Evolutionary conservation across 2,329 filamentous ascomycete species (phyloP).

Genomic region (Ophioceras dolichostomum): DNA sequence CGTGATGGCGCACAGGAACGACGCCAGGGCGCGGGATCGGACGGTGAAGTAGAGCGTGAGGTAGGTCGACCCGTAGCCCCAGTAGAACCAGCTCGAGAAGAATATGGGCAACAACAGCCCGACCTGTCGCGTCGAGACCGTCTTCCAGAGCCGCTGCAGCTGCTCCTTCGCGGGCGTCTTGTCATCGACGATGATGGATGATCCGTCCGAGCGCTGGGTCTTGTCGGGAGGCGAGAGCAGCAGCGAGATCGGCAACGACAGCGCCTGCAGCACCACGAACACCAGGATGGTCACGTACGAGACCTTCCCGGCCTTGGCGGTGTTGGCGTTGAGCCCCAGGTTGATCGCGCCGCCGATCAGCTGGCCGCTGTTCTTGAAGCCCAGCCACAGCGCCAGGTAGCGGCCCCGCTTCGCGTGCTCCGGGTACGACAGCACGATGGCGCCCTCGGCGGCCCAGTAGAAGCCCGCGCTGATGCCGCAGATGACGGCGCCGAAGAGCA

Average conservation of each 20-base stretch:
- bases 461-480: conserved; percentile 53
- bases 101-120: conserved; percentile 39
- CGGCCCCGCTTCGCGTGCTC: conserved; percentile 47
- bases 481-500: conserved; percentile 47
- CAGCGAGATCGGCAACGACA: conserved; percentile 27
- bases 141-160: conserved; percentile 1
- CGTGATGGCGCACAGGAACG: conserved; percentile 56
- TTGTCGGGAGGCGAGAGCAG: conserved; percentile 30
- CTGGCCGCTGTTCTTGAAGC: conserved; percentile 24
- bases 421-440: conserved; percentile 52
- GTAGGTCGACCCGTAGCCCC: conserved; percentile 33
- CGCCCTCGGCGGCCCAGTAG: conserved; percentile 58
- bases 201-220: conserved; percentile 28
- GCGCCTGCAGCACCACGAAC: conserved; percentile 33
- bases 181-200: conserved; percentile 8
- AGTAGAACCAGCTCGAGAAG: conserved; percentile 23
- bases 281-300: conserved; percentile 26
- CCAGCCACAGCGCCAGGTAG: conserved; percentile 39
- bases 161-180: not conserved
- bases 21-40: conserved; percentile 54
- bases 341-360: conserved; percentile 38
- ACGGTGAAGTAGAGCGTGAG: conserved; percentile 58
- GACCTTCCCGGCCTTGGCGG: conserved; percentile 22
- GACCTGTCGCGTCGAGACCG: conserved; percentile 1
- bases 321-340: conserved; percentile 29